Base-by-base conservation (phyloP, 2,329 filamentous ascomycete species). In the Penicillium sp. region DNA sequence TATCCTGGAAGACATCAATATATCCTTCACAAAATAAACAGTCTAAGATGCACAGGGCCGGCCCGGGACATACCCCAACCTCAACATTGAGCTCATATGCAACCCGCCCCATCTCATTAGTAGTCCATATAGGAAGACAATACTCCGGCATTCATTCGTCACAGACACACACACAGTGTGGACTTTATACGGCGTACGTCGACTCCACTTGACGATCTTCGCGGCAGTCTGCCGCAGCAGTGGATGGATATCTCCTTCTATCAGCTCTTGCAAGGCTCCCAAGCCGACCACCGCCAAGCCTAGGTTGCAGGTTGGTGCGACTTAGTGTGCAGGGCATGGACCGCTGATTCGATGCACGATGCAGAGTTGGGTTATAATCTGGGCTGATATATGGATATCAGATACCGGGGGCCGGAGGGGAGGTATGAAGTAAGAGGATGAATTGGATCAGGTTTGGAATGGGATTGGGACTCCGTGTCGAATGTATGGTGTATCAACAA, bases 71-170 rank as follows among this genome's bases (percentile, higher is more conserved):
- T 11, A 16, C 5, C 10, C n/a, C 52, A 33, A 8, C 7, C 7
- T 8, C 30, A 33, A 33, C 30, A 8, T 33, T 33, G 42, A 30
- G 45, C 28, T 22, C n/a, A n/a, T 14, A 30, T 22, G 10, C 28
- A 19, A 22, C 6, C 13, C 16, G 16, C 30, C 16, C 30, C 42
- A 48, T 45, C 19, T n/a, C 19, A 22, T 22, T 22, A 4, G n/a
- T 16, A 22, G 49, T 28, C 19, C 30, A 55, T 33, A 25, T n/a
- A 43, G 52, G 26, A 43, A 45, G 52, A 45, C 52, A 55, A 16
- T 13, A 14, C 38, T 30, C 25, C 52, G 22, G 22, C 51, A 37
- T 19, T 6, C 30, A 16, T 40, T 22, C 35, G 16, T 8, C 10
- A 25, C 25, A 16, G 43, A 22, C 40, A 22, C 2, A 22, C 2